Percentiles rank a stretch among this genome's conserved stretches.
phyloP scores from a whole-genome alignment of 345 rosid genomes.

The Luvunga scandens region DNA sequence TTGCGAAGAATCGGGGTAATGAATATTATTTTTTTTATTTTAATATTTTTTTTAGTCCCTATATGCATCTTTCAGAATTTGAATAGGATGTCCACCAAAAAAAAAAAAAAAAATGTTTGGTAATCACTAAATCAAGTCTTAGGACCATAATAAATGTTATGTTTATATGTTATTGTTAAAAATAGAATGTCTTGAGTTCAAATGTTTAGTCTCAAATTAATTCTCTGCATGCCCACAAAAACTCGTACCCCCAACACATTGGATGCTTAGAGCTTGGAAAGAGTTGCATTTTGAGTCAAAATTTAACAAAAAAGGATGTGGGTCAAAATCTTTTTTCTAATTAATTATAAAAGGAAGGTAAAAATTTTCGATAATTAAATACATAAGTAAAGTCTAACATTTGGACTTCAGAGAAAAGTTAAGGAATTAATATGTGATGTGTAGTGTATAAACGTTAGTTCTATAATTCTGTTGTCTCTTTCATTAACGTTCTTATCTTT shows the following conservation, averaged over 20 bases:
- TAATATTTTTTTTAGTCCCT: too few species aligned
- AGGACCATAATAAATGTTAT: neutral
- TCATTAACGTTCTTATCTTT: neutral
- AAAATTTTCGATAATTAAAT: neutral
- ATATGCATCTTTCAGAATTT: too few species aligned
- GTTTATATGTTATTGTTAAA: neutral
- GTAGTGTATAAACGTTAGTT: too few species aligned
- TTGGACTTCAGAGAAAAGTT: neutral
- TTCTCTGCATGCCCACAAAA: neutral
- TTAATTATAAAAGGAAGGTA: neutral
- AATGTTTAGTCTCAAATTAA: neutral
- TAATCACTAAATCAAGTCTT: too few species aligned
- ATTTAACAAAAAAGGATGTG: neutral
- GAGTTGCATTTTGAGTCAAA: neutral
- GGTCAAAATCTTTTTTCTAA: neutral
- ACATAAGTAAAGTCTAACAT: neutral
- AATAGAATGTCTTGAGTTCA: neutral
- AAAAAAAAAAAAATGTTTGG: too few species aligned
- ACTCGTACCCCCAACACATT: neutral
- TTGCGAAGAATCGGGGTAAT: too few species aligned
- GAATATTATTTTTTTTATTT: too few species aligned
- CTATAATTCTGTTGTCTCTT: conserved; percentile 19
- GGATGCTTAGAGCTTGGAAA: neutral
- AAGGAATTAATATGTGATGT: neutral
- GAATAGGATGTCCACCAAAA: too few species aligned